Percentiles rank a stretch among this genome's conserved stretches.
Conservation (phyloP, 129 eudicot species). For the Arctium lappa region DNA sequence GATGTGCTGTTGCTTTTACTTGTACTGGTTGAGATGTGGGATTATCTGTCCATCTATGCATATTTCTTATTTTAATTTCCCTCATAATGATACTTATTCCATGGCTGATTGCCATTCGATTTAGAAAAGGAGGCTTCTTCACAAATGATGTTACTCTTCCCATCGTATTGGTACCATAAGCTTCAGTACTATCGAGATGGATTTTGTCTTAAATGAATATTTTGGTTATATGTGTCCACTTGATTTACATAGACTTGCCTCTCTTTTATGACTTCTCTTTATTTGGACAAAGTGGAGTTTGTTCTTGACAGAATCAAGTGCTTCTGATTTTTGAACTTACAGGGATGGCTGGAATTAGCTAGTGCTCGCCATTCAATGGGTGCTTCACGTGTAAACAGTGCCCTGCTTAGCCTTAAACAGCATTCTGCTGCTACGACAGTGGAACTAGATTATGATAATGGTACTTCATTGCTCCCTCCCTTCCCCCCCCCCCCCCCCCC, state of each 20-base stretch:
- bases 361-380: slow-evolving; percentile 96
- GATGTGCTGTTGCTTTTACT: neutral
- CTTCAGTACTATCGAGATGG: neutral
- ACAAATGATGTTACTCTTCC: neutral
- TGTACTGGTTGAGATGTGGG: neutral
- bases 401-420: slow-evolving; percentile 67
- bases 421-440: slow-evolving; percentile 73
- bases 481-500: neutral
- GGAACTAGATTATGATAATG: slow-evolving; percentile 38
- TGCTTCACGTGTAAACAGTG: slow-evolving; percentile 63
- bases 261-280: neutral
- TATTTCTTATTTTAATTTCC: neutral
- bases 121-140: neutral
- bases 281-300: neutral
- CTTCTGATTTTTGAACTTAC: neutral
- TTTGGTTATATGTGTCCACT: neutral
- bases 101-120: neutral
- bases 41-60: neutral
- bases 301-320: neutral
- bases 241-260: neutral
- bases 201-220: neutral
- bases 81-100: neutral
- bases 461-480: slow-evolving; percentile 26
- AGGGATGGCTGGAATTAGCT: slow-evolving; percentile 93
- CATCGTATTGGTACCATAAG: neutral